Conservation (phyloP, 1,284 basidiomycete species). For the Ceratobasidium sp. region DNA sequence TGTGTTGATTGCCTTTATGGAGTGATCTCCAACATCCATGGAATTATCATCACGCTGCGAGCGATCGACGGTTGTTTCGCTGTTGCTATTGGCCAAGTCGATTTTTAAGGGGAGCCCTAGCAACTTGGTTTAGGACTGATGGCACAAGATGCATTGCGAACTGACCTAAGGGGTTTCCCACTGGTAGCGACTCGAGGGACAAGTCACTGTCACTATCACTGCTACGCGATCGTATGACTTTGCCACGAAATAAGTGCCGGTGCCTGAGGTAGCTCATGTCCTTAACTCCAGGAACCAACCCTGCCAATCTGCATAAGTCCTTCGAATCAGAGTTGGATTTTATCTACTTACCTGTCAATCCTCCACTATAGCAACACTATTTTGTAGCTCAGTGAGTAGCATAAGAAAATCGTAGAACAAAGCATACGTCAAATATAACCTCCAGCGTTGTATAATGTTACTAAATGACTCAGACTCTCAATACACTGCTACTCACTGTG, state of each 20-base stretch:
- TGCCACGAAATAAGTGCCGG: background rate
- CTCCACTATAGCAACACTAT: conserved; percentile 35
- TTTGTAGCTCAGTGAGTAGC: background rate
- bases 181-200: background rate
- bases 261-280: conserved; percentile 9
- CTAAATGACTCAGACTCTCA: background rate
- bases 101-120: conserved; percentile 19
- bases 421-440: conserved; percentile 38
- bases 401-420: background rate
- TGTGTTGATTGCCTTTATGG: background rate
- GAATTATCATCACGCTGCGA: too few relatives aligned
- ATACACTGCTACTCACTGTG: conserved; percentile 12
- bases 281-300: background rate
- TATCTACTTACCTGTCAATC: conserved; percentile 2
- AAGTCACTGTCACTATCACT: background rate
- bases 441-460: background rate
- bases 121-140: background rate
- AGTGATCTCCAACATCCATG: background rate
- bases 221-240: background rate
- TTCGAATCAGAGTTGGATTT: background rate
- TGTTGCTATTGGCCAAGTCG: background rate
- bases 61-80: too few relatives aligned
- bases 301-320: background rate
- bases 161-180: background rate
- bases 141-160: too few relatives aligned